Base-by-base conservation (phyloP, 306 rosid genomes). In the Gynostemma pentaphyllum region DNA sequence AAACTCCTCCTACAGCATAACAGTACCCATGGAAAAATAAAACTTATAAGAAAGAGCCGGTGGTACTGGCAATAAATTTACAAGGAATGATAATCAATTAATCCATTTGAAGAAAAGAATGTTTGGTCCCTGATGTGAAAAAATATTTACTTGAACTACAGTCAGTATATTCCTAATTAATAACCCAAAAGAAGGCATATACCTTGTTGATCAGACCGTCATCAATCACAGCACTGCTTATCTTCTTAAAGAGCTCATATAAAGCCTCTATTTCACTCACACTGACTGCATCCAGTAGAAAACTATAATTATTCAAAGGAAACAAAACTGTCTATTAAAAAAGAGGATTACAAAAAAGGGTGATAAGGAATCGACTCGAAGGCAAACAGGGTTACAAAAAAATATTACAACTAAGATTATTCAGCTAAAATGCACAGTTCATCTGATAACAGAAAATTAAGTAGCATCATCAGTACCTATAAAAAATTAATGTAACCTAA, bases 201-300 rank as follows among this genome's bases (percentile, higher is more conserved):
- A 92, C 96, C 99, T 91, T 91, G 82, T 88, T 91, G 65, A 91
- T 91, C 83, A 91, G 75, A 40, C 96, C 96, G 67, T 92, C 96
- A 70, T 92, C 99, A 62, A 92, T 92, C 62, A 88, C 95, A 26
- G 95, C 96, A 71, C 96, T 84, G 78, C 96, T 92, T 57, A 86
- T 92, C 92, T 92, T 86, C 85, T 92, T 92, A 70, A 92, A 92
- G 69, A 92, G 95, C 75, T 92, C 99, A 69, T 88, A 92, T 22
- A 92, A 90, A 70, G 99, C 96, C 75, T 92, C 99, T 66, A 92
- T 86, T 83, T 94, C 99, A 70, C 97, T 94, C 48, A 88, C 99
- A 3, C 99, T 94, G 76, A 94, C 97, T 88, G 94, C 81, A 81
- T 67, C 34, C 62, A 49, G 47, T 60, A 57, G 59, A 30, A 74